phyloP scores from a whole-genome alignment of 2,329 filamentous ascomycete genomes.

The Tolypocladium sp. region DNA sequence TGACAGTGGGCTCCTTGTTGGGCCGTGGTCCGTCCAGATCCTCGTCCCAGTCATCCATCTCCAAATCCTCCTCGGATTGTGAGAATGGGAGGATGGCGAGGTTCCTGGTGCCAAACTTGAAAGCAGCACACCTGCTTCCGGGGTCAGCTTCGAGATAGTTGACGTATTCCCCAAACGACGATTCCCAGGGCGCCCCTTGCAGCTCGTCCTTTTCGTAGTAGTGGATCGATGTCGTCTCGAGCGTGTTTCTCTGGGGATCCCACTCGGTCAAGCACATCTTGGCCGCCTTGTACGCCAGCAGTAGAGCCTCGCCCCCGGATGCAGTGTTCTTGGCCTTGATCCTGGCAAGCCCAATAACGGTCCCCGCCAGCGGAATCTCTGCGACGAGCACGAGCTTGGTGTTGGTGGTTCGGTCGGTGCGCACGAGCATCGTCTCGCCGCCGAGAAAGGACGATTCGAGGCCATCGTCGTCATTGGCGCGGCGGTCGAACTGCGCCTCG shows the following conservation, averaged over 20 bases:
- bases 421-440: conserved; percentile 50
- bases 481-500: conserved; percentile 39
- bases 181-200: conserved; percentile 72
- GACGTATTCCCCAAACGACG: conserved; percentile 63
- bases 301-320: conserved; percentile 73
- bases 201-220: conserved; percentile 96
- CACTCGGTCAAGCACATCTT: conserved; percentile 91
- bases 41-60: conserved; percentile 85
- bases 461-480: conserved; percentile 50
- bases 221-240: conserved; percentile 89
- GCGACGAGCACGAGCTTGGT: conserved; percentile 77
- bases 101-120: conserved; percentile 84
- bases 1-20: conserved; percentile 30
- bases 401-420: conserved; percentile 54
- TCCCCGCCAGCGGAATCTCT: conserved; percentile 77
- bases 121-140: conserved; percentile 82
- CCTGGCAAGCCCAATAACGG: conserved; percentile 71
- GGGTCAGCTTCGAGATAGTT: conserved; percentile 85
- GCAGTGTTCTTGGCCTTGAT: conserved; percentile 65
- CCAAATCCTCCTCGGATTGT: conserved; percentile 76
- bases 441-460: conserved; percentile 59
- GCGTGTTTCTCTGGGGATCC: conserved; percentile 70
- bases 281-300: conserved; percentile 81
- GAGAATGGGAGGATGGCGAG: conserved; percentile 91
- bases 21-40: conserved; percentile 63